Evolutionary conservation across 139 green algal genomes (phyloP).

Genomic region (Tetradesmus lagerheimii): DNA sequence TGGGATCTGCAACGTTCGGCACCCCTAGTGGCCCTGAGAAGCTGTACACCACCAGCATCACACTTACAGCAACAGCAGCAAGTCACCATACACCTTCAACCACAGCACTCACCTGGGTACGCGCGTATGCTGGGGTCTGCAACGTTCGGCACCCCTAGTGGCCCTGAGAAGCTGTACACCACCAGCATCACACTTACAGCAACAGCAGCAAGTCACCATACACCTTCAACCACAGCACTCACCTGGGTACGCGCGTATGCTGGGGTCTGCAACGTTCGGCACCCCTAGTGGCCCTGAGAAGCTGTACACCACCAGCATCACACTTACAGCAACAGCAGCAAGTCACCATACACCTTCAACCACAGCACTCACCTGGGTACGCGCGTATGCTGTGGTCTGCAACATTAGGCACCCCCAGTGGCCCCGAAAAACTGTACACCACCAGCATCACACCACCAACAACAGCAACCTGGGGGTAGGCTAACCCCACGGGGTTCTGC

Average conservation of each 20-base stretch:
- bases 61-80: neutral
- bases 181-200: neutral
- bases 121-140: neutral
- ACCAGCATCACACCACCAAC: slow-evolving; percentile 29
- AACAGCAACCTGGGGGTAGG: slow-evolving; percentile 37
- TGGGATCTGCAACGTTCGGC: neutral
- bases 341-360: neutral
- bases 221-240: neutral
- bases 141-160: neutral
- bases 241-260: slow-evolving; percentile 30
- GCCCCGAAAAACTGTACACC: slow-evolving; percentile 37
- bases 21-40: neutral
- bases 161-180: neutral
- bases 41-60: neutral
- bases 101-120: slow-evolving; percentile 33
- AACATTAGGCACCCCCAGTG: neutral
- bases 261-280: neutral
- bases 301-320: neutral
- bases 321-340: neutral
- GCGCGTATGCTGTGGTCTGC: neutral
- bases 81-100: neutral
- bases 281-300: neutral
- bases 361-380: slow-evolving; percentile 33
- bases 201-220: neutral
- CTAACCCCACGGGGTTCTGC: slow-evolving; percentile 30